Conservation (phyloP, 306 rosid genomes). For the Dalbergia cultrata region DNA sequence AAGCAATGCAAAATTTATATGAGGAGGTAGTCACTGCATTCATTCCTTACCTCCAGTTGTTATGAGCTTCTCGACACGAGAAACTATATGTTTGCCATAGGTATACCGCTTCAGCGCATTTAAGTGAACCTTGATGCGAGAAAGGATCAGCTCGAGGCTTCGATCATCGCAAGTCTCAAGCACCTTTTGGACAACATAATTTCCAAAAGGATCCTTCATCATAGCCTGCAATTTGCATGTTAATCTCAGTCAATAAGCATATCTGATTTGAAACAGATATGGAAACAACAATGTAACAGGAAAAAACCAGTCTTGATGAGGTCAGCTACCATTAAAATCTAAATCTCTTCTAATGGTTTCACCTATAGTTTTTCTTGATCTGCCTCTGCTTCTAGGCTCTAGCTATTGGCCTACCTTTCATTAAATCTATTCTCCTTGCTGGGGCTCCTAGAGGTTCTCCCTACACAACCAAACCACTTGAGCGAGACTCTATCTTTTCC, state of each 20-base stretch:
- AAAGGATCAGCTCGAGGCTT: constrained; percentile 87
- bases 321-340: no score
- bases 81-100: constrained; percentile 91
- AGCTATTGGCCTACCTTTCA: no score
- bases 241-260: constrained; percentile 33
- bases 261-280: constrained; percentile 14
- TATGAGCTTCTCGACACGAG: constrained; percentile 97
- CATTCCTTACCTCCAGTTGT: constrained; percentile 82
- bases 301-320: no score
- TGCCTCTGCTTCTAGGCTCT: no score
- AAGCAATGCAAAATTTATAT: constrained; percentile 32
- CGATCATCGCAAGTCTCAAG: constrained; percentile 91
- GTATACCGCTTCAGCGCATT: constrained; percentile 90
- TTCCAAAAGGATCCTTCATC: constrained; percentile 99
- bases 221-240: constrained; percentile 72
- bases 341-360: no score
- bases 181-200: constrained; percentile 96
- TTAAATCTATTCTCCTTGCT: no score
- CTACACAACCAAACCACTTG: no score
- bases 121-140: constrained; percentile 96
- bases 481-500: no score
- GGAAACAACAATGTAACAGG: not conserved
- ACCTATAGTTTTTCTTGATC: no score
- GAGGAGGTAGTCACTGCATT: constrained; percentile 11
- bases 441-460: no score